Percentiles rank a stretch among this genome's conserved stretches.
Conservation (phyloP, 306 rosid species). For the Trifolium pratense region DNA sequence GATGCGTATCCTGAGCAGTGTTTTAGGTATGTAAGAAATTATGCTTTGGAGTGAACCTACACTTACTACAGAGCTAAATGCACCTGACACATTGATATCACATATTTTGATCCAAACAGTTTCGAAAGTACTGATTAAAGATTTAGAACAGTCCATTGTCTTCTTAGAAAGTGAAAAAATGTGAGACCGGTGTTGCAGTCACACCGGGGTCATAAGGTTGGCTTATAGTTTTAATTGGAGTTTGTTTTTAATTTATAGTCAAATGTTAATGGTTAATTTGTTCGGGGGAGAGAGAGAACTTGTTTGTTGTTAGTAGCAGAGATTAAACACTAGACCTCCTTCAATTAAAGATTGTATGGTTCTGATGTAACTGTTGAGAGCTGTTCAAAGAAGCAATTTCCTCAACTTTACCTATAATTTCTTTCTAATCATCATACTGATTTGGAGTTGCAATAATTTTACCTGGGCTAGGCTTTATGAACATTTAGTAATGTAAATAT, state of each 20-base stretch:
- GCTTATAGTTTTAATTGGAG: not conserved
- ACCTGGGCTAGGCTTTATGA: not conserved
- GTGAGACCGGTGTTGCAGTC: not conserved
- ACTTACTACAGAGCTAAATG: not conserved
- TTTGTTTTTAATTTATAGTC: no score
- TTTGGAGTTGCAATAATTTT: constrained; percentile 16
- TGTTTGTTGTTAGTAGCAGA: no score
- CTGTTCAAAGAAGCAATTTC: not conserved
- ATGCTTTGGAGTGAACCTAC: not conserved
- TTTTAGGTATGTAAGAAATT: constrained; percentile 62
- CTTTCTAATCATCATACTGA: constrained; percentile 8
- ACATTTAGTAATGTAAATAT: not conserved
- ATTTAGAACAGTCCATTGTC: not conserved
- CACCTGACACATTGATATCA: not conserved
- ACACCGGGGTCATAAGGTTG: not conserved
- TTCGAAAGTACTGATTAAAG: constrained; percentile 8
- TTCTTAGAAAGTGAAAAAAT: not conserved
- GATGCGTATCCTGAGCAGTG: constrained; percentile 87
- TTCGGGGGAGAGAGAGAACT: no score
- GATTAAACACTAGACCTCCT: not conserved
- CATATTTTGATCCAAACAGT: not conserved
- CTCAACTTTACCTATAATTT: constrained; percentile 3
- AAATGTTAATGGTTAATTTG: no score
- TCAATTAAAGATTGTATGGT: constrained; percentile 11
- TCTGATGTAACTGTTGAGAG: not conserved